Percentiles rank a stretch among this genome's conserved stretches.
Conservation (phyloP, 768 basidiomycete genomes). For the Daedaleopsis sinensis region DNA sequence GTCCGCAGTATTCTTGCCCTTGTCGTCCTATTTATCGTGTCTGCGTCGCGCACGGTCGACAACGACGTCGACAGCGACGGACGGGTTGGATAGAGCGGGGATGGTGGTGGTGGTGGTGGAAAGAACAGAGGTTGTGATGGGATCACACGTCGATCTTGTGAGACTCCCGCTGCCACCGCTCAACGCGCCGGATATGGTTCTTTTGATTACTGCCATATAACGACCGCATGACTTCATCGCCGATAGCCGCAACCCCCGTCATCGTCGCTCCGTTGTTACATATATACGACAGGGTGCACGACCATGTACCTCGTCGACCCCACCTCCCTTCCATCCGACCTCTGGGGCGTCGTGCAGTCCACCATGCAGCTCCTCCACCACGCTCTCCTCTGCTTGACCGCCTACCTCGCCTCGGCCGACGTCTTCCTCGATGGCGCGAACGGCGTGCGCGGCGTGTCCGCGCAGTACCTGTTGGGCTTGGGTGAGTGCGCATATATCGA, state of each 20-base stretch:
- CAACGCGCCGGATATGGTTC: no score
- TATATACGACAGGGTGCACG: constrained; percentile 13
- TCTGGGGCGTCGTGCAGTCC: constrained; percentile 27
- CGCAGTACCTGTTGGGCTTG: constrained; percentile 59
- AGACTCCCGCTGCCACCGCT: not conserved
- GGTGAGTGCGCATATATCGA: constrained; percentile 40
- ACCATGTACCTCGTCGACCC: constrained; percentile 25
- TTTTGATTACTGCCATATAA: no score
- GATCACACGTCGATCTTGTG: not conserved
- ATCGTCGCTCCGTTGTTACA: constrained; percentile 4
- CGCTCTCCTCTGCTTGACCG: constrained; percentile 23
- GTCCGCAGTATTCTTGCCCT: no score
- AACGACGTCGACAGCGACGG: no score
- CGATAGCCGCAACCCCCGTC: not conserved
- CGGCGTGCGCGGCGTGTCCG: constrained; percentile 37
- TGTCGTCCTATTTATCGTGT: no score
- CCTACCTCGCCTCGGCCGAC: constrained; percentile 21
- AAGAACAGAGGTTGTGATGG: no score
- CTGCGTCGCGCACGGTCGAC: no score
- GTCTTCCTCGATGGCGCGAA: constrained; percentile 9
- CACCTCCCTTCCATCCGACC: constrained; percentile 13
- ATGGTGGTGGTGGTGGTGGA: no score
- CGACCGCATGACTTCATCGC: no score
- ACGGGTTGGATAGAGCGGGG: no score
- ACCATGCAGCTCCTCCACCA: constrained; percentile 19